Evolutionary conservation across 106 monocot genomes (phyloP), one percentile per base, ranked within the genome.

Genomic region (Cymbidium sinense): DNA sequence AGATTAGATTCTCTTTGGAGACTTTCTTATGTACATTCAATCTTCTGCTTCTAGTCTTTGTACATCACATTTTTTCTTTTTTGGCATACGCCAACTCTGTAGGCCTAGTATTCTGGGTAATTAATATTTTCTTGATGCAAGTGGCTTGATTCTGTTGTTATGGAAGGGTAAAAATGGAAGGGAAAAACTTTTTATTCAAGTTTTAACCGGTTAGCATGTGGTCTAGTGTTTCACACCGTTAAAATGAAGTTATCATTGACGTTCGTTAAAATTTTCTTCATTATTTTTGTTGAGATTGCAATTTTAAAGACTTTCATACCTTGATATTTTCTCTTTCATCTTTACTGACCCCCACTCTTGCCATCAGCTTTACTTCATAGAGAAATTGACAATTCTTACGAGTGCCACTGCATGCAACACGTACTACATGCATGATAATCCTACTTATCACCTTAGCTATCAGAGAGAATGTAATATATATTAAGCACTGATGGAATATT

Each of bases 1-100:
- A n/a, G 58, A 58, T 23, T 15, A n/a, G n/a, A 15, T 52, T 3
- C 52, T 52, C 20, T 18, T 58, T 8, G 23, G 20, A 7, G 23
- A 23, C 58, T 8, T 58, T 58, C 23, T 2, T n/a, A 20, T 58
- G 6, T 58, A 58, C 0, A 20, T 58, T 3, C n/a, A 58, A 5
- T 58, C 58, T 58, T 58, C n/a, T 58, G 11, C 58, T 58, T 58
- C 23, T 58, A 58, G 58, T 58, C 58, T 58, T 58, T 58, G 58
- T 20, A 58, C n/a, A 58, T 58, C 23, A 58, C 23, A 51, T 5
- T 58, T 10, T 58, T 47, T n/a, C n/a, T n/a, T 47, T 58, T n/a
- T 23, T 4, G 58, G n/a, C 58, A 23, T 23, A 2, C 8, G 7
- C 58, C 58, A 58, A n/a, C 21, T 58, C 5, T 58, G 1, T 58